Evolutionary conservation across 1,284 basidiomycete genomes (phyloP).

Genomic region (Trichosporon faecale): DNA sequence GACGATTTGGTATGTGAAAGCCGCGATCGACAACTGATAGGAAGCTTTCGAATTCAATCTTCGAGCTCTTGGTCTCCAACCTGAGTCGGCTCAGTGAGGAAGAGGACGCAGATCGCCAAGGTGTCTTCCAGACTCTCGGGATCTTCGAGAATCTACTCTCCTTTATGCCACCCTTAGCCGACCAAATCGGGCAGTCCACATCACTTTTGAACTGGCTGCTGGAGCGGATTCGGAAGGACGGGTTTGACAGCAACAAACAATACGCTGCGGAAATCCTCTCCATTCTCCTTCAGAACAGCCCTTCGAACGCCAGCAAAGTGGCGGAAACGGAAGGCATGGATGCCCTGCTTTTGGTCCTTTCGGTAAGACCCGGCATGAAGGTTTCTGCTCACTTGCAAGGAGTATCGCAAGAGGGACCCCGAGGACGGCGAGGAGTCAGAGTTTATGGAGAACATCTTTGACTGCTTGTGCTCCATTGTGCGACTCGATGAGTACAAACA

Average conservation of each 20-base stretch:
- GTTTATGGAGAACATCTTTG: conserved; percentile 96
- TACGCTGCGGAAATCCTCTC: conserved; percentile 85
- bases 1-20: conserved; percentile 67
- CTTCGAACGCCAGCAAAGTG: conserved; percentile 63
- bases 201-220: conserved; percentile 75
- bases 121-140: conserved; percentile 86
- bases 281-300: conserved; percentile 75
- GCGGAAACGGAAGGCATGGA: conserved; percentile 76
- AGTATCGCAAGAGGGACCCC: conserved; percentile 80
- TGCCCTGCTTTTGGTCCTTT: conserved; percentile 67
- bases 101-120: conserved; percentile 77
- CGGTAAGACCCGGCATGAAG: conserved; percentile 59
- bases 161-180: conserved; percentile 72
- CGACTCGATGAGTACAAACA: conserved; percentile 71
- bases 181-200: conserved; percentile 68
- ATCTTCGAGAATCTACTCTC: conserved; percentile 90
- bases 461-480: conserved; percentile 77
- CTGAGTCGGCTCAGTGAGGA: conserved; percentile 72
- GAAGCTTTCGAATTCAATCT: conserved; percentile 73
- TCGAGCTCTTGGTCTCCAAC: conserved; percentile 88
- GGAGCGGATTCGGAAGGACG: conserved; percentile 66
- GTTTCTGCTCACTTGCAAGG: conserved; percentile 54
- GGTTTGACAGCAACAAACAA: conserved; percentile 77
- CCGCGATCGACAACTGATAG: conserved; percentile 8
- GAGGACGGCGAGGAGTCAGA: conserved; percentile 83